Conservation (phyloP, 306 rosid species). For the Clitoria ternatea region DNA sequence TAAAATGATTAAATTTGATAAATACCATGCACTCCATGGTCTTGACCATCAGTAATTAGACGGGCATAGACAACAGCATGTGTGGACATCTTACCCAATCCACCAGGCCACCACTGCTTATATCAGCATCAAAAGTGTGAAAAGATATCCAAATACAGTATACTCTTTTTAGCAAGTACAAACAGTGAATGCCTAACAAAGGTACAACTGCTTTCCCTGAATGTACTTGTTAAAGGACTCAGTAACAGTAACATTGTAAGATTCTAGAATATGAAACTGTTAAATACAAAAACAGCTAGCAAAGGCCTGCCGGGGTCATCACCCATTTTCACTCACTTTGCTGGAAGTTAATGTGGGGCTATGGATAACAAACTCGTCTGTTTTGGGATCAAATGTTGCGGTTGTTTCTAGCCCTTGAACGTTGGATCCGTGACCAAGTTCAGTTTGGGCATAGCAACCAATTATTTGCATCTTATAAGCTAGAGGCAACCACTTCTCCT, state of each 20-base stretch:
- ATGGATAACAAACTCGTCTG: slow-evolving; percentile 76
- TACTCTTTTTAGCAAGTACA: not conserved
- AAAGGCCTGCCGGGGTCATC: not conserved
- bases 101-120: slow-evolving; percentile 99
- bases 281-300: not conserved
- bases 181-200: not conserved
- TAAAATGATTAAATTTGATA: not conserved
- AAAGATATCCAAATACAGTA: slow-evolving; percentile 26
- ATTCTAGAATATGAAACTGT: not conserved
- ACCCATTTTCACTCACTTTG: slow-evolving; percentile 61
- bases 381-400: slow-evolving; percentile 84
- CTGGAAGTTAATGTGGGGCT: slow-evolving; percentile 95
- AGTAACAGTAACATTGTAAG: not conserved
- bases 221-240: not conserved
- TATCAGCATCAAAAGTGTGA: slow-evolving; percentile 20
- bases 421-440: slow-evolving; percentile 98
- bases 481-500: slow-evolving; percentile 77
- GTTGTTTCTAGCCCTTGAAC: slow-evolving; percentile 99
- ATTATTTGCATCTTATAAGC: slow-evolving; percentile 91
- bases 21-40: slow-evolving; percentile 86
- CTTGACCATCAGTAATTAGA: slow-evolving; percentile 67
- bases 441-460: slow-evolving; percentile 99
- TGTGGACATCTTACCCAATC: slow-evolving; percentile 87
- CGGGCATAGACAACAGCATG: slow-evolving; percentile 88
- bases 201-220: not conserved